Evolutionary conservation across 2,329 filamentous ascomycete genomes (phyloP).

Genomic region (Verticillium dahliae): DNA sequence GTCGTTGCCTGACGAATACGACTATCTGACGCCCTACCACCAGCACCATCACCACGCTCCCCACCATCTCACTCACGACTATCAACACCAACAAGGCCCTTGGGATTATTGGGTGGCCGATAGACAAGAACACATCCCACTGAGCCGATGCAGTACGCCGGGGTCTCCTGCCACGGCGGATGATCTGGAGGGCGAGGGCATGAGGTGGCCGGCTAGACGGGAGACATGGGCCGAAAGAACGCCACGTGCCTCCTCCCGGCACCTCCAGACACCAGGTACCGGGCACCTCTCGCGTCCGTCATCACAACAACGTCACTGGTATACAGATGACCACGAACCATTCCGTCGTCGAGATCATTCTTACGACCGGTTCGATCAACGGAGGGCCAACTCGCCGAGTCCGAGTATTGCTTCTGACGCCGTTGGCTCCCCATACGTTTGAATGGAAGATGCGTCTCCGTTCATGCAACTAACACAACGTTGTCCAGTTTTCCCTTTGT

Average conservation of each 20-base stretch:
- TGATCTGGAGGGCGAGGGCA: background rate
- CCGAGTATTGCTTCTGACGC: background rate
- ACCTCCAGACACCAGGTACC: background rate
- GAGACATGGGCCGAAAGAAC: background rate
- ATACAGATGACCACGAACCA: background rate
- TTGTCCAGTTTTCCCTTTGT: background rate
- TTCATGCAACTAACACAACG: background rate
- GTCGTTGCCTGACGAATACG: slow-evolving; percentile 4
- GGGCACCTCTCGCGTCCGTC: background rate
- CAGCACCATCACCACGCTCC: slow-evolving; percentile 2
- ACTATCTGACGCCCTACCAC: slow-evolving; percentile 4
- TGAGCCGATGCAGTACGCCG: background rate
- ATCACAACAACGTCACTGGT: background rate
- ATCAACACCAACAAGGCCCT: slow-evolving; percentile 3
- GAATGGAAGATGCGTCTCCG: background rate
- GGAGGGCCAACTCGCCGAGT: background rate
- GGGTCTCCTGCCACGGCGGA: background rate
- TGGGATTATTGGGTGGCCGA: slow-evolving; percentile 11
- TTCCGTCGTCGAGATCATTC: background rate
- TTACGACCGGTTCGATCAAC: background rate
- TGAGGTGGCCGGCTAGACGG: background rate
- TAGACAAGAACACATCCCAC: slow-evolving; percentile 5
- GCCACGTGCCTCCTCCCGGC: background rate
- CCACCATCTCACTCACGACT: background rate
- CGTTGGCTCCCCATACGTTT: background rate